Percentiles rank a stretch among this genome's conserved stretches.
Conservation (phyloP, 441 rosid genomes). For the Pelargonium fulgidum region DNA sequence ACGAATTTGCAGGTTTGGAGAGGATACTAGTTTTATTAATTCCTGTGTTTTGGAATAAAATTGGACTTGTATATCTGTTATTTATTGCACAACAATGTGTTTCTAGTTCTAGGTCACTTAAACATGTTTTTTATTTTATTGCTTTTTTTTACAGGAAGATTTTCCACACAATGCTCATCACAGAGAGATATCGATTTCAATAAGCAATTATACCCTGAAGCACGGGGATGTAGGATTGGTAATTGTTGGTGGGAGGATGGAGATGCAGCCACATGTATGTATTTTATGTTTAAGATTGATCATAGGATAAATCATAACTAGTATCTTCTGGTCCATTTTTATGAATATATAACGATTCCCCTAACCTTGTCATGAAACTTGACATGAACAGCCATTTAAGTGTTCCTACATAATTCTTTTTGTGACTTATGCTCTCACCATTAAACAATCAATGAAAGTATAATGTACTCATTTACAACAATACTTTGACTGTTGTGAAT, state of each 20-base stretch:
- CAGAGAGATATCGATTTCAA: slow-evolving; percentile 76
- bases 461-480: too few relatives aligned
- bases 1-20: slow-evolving; percentile 65
- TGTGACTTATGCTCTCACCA: too few relatives aligned
- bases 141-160: slow-evolving; percentile 51
- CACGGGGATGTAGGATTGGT: slow-evolving; percentile 84
- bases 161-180: slow-evolving; percentile 92
- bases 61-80: too few relatives aligned
- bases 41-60: too few relatives aligned
- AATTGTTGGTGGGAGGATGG: slow-evolving; percentile 96
- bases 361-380: too few relatives aligned
- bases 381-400: too few relatives aligned
- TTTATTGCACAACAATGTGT: neutral
- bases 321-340: neutral
- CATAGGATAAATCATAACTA: neutral
- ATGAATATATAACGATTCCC: too few relatives aligned
- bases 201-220: slow-evolving; percentile 87
- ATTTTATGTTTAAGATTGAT: slow-evolving; percentile 11
- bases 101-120: slow-evolving; percentile 9
- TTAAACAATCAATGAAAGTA: too few relatives aligned
- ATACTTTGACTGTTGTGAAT: too few relatives aligned
- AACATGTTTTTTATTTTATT: slow-evolving; percentile 11
- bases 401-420: too few relatives aligned
- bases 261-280: slow-evolving; percentile 85
- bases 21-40: too few relatives aligned